phyloP scores from a whole-genome alignment of 2,329 filamentous ascomycete species.

The Fusarium concolor region DNA sequence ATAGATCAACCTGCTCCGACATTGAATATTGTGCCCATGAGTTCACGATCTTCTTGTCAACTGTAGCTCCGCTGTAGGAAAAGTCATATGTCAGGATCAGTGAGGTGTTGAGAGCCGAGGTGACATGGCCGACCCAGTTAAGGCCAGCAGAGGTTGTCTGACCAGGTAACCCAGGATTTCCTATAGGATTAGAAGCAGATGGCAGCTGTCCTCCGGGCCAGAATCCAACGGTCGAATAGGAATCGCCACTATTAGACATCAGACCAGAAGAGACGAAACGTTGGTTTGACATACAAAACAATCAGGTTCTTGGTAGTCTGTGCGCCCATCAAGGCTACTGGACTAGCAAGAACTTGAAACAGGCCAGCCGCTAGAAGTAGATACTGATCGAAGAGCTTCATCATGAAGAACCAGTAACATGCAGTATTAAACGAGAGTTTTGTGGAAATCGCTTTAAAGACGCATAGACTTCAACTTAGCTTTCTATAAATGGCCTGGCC shows the following conservation, averaged over 20 bases:
- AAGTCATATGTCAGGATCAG: slow-evolving; percentile 38
- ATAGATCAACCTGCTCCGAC: slow-evolving; percentile 32
- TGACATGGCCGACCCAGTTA: slow-evolving; percentile 39
- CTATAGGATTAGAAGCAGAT: slow-evolving; percentile 24
- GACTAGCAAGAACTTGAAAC: not conserved
- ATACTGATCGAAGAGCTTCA: not conserved
- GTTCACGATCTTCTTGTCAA: slow-evolving; percentile 37
- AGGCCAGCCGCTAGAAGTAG: not conserved
- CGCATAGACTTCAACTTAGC: too few relatives aligned
- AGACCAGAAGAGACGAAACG: not conserved
- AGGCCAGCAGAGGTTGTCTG: slow-evolving; percentile 37
- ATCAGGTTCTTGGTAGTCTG: slow-evolving; percentile 16
- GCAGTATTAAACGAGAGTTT: too few relatives aligned
- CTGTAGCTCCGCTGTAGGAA: slow-evolving; percentile 36
- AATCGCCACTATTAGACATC: slow-evolving; percentile 19
- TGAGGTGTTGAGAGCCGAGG: slow-evolving; percentile 28
- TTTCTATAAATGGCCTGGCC: too few relatives aligned
- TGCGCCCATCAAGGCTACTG: not conserved
- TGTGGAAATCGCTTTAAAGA: too few relatives aligned
- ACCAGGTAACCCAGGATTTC: slow-evolving; percentile 31
- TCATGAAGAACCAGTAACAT: not conserved
- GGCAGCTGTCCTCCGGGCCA: slow-evolving; percentile 32
- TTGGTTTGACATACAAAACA: slow-evolving; percentile 7
- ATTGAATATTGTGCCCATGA: slow-evolving; percentile 34
- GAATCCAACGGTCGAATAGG: slow-evolving; percentile 36